Conservation (phyloP, 2,329 filamentous ascomycete species). For the Neocucurbitaria cava region DNA sequence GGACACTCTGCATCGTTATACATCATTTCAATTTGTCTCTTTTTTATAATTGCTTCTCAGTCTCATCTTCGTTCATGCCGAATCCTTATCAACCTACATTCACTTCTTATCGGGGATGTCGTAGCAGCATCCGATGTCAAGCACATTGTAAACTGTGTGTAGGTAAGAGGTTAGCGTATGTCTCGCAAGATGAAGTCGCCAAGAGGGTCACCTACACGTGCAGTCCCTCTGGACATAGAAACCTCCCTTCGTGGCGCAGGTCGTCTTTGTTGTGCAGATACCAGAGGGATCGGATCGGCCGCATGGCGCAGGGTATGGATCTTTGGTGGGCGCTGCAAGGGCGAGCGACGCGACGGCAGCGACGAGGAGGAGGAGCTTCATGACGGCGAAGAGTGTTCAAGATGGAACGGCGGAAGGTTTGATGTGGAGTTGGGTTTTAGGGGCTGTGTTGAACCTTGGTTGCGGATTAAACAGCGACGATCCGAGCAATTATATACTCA, state of each 20-base stretch:
- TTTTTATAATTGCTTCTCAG: neutral
- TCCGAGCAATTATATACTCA: constrained; percentile 13
- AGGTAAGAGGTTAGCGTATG: neutral
- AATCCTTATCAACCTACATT: neutral
- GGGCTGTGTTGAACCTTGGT: neutral
- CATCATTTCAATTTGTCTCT: neutral
- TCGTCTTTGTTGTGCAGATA: constrained; percentile 34
- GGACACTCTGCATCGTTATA: neutral
- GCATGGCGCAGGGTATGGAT: constrained; percentile 39
- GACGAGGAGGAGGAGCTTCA: constrained; percentile 22
- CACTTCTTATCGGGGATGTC: constrained; percentile 28
- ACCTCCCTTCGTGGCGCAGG: constrained; percentile 32
- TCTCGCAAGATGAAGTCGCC: neutral
- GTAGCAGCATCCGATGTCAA: constrained; percentile 41
- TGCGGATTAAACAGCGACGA: constrained; percentile 1
- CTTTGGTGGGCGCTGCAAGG: constrained; percentile 26
- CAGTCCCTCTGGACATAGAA: constrained; percentile 42
- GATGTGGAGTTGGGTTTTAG: neutral
- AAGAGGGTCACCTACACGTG: constrained; percentile 9
- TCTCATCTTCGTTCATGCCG: neutral
- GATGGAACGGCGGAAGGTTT: neutral
- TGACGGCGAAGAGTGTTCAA: neutral
- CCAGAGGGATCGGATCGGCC: constrained; percentile 37
- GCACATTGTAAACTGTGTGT: constrained; percentile 30
- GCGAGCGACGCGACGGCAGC: constrained; percentile 23